These are phyloP conservation scores for Williopsis jadinii DNA, from an alignment of 1,139 yeast species.

Conservation along the genomic window DNA sequence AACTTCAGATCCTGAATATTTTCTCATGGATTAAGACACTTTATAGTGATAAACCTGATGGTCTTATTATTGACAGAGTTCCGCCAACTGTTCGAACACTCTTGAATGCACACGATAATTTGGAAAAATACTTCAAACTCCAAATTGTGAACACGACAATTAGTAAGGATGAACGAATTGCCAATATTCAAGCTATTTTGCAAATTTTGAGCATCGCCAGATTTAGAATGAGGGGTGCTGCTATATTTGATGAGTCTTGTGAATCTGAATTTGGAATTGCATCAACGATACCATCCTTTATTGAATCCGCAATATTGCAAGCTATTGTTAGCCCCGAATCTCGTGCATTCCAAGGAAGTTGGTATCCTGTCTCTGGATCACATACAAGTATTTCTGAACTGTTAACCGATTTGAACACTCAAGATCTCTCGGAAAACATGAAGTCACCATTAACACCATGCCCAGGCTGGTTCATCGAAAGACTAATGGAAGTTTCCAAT, in stretches of 20 bases:
- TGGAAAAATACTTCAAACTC: slow-evolving; percentile 55
- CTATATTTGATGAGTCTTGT: slow-evolving; percentile 37
- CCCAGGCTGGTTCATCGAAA: slow-evolving; percentile 68
- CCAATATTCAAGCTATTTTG: slow-evolving; percentile 64
- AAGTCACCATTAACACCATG: slow-evolving; percentile 65
- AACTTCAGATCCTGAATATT: slow-evolving; percentile 58
- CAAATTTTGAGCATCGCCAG: slow-evolving; percentile 61
- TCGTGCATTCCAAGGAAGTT: slow-evolving; percentile 55
- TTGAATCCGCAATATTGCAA: slow-evolving; percentile 73
- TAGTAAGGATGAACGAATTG: slow-evolving; percentile 52
- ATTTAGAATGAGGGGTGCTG: slow-evolving; percentile 59
- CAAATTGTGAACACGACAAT: slow-evolving; percentile 61
- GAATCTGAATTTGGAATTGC: slow-evolving; percentile 26
- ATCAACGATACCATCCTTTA: slow-evolving; percentile 72
- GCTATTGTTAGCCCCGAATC: slow-evolving; percentile 80
- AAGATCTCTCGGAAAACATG: slow-evolving; percentile 44
- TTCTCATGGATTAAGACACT: slow-evolving; percentile 64
- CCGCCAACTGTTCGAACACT: slow-evolving; percentile 69
- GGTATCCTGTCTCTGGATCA: slow-evolving; percentile 51
- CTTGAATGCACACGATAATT: slow-evolving; percentile 58
- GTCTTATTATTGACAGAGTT: slow-evolving; percentile 43
- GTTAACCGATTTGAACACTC: slow-evolving; percentile 30
- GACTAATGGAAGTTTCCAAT: slow-evolving; percentile 57
- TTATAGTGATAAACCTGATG: slow-evolving; percentile 32
- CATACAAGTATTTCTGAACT: slow-evolving; percentile 26